Conservation (phyloP, 2,329 filamentous ascomycete genomes). For the Sporothrix pallida region DNA sequence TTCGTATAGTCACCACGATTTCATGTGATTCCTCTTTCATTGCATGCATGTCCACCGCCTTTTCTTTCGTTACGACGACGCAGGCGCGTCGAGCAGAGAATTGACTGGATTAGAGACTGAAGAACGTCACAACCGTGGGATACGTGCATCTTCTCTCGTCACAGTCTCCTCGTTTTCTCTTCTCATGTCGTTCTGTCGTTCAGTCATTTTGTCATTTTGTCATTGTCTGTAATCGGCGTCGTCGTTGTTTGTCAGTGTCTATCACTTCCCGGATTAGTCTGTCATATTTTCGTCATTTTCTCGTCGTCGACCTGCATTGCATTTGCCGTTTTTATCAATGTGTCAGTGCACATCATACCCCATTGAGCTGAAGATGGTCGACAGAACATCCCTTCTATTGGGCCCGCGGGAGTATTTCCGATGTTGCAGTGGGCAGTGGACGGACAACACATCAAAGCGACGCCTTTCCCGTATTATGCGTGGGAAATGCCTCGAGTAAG, state of each 20-base stretch:
- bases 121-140: no score
- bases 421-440: conserved; percentile 13
- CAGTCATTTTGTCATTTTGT: no score
- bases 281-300: background rate
- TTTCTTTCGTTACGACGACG: background rate
- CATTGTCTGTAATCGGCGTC: no score
- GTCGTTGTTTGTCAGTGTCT: no score
- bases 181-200: background rate
- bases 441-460: conserved; percentile 22
- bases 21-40: background rate
- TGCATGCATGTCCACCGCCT: conserved; percentile 15
- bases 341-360: no score
- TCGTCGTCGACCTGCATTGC: background rate
- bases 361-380: background rate
- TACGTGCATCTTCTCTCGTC: no score
- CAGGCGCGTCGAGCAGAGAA: background rate
- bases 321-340: no score
- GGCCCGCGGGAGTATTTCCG: conserved; percentile 5
- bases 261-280: background rate
- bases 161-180: no score
- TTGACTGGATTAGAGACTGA: background rate
- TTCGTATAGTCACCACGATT: no score
- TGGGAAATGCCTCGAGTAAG: background rate
- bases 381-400: background rate
- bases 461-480: background rate